A percentile compares a stretch with the other conserved stretches of the same genome.
phyloP scores from a whole-genome alignment of 2,329 filamentous ascomycete species.

The Zymoseptoria passerinii region DNA sequence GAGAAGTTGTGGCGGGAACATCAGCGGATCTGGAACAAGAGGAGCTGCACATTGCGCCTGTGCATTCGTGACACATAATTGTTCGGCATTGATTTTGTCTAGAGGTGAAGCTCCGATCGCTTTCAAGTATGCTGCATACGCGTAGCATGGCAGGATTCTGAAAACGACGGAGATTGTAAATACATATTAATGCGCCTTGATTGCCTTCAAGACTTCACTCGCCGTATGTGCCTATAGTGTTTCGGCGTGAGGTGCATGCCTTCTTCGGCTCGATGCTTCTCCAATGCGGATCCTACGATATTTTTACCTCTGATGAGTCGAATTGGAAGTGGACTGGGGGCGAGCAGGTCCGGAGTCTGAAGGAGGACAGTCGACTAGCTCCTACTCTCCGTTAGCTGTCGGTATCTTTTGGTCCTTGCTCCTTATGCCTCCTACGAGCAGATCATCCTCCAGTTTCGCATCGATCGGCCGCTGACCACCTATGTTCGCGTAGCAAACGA shows the following conservation, averaged over 20 bases:
- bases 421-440: background rate
- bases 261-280: background rate
- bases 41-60: background rate
- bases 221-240: background rate
- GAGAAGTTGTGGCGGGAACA: background rate
- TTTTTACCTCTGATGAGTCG: background rate
- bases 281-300: background rate
- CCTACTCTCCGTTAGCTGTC: background rate
- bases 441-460: background rate
- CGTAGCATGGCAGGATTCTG: background rate
- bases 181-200: background rate
- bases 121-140: background rate
- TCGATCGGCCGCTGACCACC: no score
- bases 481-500: no score
- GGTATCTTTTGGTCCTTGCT: background rate
- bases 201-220: background rate
- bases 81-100: background rate
- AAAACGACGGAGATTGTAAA: background rate
- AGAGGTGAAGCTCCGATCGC: background rate
- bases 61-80: background rate
- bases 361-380: background rate
- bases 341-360: background rate
- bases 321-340: background rate
- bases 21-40: background rate
- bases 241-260: background rate